Evolutionary conservation across 805 yeast species (phyloP), one percentile per base, ranked within the genome.

Genomic region (Saccharomycopsis guyanensis): DNA sequence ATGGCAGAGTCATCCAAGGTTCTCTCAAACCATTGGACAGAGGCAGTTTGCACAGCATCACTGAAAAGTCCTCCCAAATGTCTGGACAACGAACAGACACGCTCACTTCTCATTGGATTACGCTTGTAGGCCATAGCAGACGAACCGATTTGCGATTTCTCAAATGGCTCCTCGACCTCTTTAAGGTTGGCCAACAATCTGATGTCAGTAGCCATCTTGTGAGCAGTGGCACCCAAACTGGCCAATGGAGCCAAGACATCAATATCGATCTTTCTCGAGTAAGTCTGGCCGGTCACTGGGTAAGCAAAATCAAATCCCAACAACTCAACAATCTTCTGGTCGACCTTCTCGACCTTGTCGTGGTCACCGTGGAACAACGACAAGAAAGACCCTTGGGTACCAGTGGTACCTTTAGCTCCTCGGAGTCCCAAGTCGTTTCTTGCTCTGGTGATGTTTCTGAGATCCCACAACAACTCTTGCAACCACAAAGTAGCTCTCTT

Each of bases 21-120:
- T 72, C 98, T 86, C 73, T 93, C 98, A 64, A 93, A 93, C 98
- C 98, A 93, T 71, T 93, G 98, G 43, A 93, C 97, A 31, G 96
- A 83, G 5, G 97, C 94, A 42, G 98, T 93, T 69, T 87, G 93
- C 57, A 91, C 85, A 45, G 96, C 94, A 66, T 93, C 97, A 61
- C 75, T 87, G 70, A 83, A 85, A 57, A 88, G 71, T 15, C 95
- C 83, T 54, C 96, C 95, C 67, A 93, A 67, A 66, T 91, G 97
- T 72, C 98, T 86, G 18, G 97, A 80, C 56, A 93, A 76, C n/a
- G 98, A 93, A 71, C 98, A 93, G 50, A 93, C 97, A 68, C 98
- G 81, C 73, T 93, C 98, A 63, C 91, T 83, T 73, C 98, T 84
- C 98, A 93, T 93, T 67, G 98, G 98, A 71, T 93, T 93, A 72